Conservation (phyloP, 2,329 filamentous ascomycete genomes). For the Cercospora sp. region DNA sequence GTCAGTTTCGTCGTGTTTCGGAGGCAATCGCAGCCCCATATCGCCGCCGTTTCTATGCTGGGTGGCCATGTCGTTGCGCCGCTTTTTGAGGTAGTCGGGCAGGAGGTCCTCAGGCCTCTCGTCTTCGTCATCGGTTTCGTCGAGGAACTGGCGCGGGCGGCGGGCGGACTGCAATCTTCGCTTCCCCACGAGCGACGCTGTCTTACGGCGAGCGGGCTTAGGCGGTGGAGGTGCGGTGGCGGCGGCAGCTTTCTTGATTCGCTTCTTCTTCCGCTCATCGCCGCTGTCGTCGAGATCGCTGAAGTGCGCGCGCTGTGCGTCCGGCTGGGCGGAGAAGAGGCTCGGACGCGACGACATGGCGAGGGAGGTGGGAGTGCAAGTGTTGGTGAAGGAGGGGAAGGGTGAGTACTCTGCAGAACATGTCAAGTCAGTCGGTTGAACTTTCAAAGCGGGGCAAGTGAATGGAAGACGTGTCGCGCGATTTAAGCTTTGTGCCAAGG, state of each 20-base stretch:
- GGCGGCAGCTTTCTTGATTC: slow-evolving; percentile 55
- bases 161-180: slow-evolving; percentile 27
- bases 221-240: slow-evolving; percentile 53
- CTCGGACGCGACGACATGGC: slow-evolving; percentile 6
- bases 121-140: slow-evolving; percentile 51
- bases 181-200: slow-evolving; percentile 40
- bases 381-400: not conserved
- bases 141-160: slow-evolving; percentile 33
- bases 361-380: not conserved
- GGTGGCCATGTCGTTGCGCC: slow-evolving; percentile 67
- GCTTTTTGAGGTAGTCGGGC: slow-evolving; percentile 69
- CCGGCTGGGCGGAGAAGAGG: not conserved
- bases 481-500: slow-evolving; percentile 5
- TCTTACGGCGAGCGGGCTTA: slow-evolving; percentile 42
- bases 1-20: slow-evolving; percentile 70
- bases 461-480: slow-evolving; percentile 7
- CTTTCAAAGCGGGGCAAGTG: not conserved
- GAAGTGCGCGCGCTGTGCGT: slow-evolving; percentile 6
- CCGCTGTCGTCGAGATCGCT: slow-evolving; percentile 52
- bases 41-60: slow-evolving; percentile 58
- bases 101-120: slow-evolving; percentile 59
- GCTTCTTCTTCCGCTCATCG: slow-evolving; percentile 67
- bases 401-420: not conserved
- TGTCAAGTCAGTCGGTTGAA: not conserved
- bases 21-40: slow-evolving; percentile 72